Evolutionary conservation across 768 basidiomycete genomes (phyloP), one percentile per base, ranked within the genome.

Genomic region (Mycena epipterygia): DNA sequence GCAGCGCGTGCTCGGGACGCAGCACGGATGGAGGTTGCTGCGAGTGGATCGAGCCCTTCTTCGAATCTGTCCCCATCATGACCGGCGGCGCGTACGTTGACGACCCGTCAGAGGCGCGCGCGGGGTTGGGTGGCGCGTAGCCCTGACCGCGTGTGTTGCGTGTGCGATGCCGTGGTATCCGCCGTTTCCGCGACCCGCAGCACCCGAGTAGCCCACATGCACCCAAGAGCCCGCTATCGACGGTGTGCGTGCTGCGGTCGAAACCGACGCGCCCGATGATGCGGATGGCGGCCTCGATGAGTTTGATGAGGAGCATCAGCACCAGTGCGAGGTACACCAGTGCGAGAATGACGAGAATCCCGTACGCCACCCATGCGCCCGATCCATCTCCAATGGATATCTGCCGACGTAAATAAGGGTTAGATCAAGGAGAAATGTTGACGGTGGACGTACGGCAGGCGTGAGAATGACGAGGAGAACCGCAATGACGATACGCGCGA

Each of bases 361-460:
- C 94, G 79, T 97, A 98, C 16, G 96, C 91, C 19, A 99, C 91
- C 98, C 97, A 99, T 63, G 94, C 93, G 21, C 90, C 90, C 21
- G 96, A 91, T 29, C 92, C 90, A 57, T 86, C 76, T 37, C 94
- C 94, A 70, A 99, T 91, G 53, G 91, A 91, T 57, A 98, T 93
- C 96, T 98, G 75, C 55, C 42, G 64, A 73, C 76, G 33, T 74
- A 70, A 60, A 46, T 73, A 29, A 68, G 35, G 51, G 21, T 29
- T 14, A 52, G 39, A 39, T 60, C 3, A 37, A 33, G 33, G 68
- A 53, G 70, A 66, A 68, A 71, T 67, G 71, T 16, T 39, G 63
- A 35, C 59, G 69, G 57, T 42, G 49, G 27, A 79, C 95, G 80
- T 80, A 98, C 97, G 70, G 92, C 89, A 30, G 96, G 94, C 19